These are phyloP conservation scores for Priceomyces melissophilus DNA, from an alignment of 805 yeast genomes.

Conservation along the genomic window DNA sequence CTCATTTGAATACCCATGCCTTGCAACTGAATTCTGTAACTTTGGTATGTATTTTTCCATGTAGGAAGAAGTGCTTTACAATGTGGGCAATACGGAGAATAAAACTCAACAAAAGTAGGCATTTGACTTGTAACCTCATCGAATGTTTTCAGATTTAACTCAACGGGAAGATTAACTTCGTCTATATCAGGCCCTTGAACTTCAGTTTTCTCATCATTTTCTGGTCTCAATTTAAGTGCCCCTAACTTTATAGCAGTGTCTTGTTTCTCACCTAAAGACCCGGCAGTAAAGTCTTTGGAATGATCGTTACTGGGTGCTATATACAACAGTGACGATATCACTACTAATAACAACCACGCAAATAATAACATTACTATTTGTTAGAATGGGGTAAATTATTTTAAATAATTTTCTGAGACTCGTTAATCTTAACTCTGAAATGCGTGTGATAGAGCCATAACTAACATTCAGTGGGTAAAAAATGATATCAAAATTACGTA, in stretches of 20 bases:
- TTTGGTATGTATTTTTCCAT: constrained; percentile 68
- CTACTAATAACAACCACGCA: too few relatives aligned
- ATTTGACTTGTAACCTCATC: constrained; percentile 48
- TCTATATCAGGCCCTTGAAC: constrained; percentile 5
- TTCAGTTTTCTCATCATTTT: constrained; percentile 4
- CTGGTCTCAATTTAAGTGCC: neutral
- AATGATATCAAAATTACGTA: too few relatives aligned
- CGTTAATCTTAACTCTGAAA: too few relatives aligned
- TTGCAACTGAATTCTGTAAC: constrained; percentile 43
- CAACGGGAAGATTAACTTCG: constrained; percentile 42
- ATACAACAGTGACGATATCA: too few relatives aligned
- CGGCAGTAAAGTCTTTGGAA: too few relatives aligned
- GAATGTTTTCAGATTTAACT: constrained; percentile 49
- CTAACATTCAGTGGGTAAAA: too few relatives aligned
- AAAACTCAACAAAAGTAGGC: constrained; percentile 79
- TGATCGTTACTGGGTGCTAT: too few relatives aligned
- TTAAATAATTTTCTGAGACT: too few relatives aligned
- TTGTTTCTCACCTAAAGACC: too few relatives aligned
- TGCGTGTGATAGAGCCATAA: too few relatives aligned
- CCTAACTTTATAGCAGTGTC: neutral
- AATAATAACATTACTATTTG: too few relatives aligned
- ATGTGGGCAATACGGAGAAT: constrained; percentile 84
- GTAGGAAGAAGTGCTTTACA: constrained; percentile 76
- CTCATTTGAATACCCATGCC: constrained; percentile 50
- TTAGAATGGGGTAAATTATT: too few relatives aligned